Base-by-base conservation (phyloP, 2,329 filamentous ascomycete genomes). In the Exutisphaerella laricina region DNA sequence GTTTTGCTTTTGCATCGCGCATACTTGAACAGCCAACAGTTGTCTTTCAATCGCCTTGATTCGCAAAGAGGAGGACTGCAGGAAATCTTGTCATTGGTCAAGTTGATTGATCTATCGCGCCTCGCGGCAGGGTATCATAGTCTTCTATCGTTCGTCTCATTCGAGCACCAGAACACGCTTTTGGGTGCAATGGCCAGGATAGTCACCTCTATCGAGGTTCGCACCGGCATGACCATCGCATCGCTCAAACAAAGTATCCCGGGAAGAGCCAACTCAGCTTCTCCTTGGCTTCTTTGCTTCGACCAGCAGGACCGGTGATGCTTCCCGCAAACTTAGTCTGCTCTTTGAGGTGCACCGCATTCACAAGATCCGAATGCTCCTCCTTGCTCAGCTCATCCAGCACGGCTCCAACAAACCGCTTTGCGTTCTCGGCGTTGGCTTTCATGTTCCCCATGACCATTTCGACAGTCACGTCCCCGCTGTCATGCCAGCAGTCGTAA, bases 401-500 rank as follows among this genome's bases (percentile, higher is more conserved):
- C 32, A 97, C 88, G 22, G 85, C 87, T 25, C 80, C 86, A 23
- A 98, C 82, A 43, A 97, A 82, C 39, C 81, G 75, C 64, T 84
- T 83, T 23, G 92, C 92, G 61, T 97, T 98, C 61, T 83, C 75
- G 39, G 85, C 77, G 68, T 98, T 98, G 54, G 88, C 84, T 63
- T 85, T 84, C 92, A 98, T 98, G 68, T 94, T 87, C 48, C 80
- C 84, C 81, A 95, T 87, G 43, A 98, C 92, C 85, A 97, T 94
- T 66, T 89, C 86, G 16, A 98, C 92, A 49, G 88, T 89, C 50
- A 98, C 92, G 32, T 78, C 72, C 53, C 85, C 86, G 45, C 80
- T 84, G 14, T 78, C 80, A 63, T 89, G 85, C 92, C 92, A 98
- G 79, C 90, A 97, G 73, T 98, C 92, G 67, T 98, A 98, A 72